Evolutionary conservation across 78 protist species (phyloP).

Genomic region (Paulinella micropora): DNA sequence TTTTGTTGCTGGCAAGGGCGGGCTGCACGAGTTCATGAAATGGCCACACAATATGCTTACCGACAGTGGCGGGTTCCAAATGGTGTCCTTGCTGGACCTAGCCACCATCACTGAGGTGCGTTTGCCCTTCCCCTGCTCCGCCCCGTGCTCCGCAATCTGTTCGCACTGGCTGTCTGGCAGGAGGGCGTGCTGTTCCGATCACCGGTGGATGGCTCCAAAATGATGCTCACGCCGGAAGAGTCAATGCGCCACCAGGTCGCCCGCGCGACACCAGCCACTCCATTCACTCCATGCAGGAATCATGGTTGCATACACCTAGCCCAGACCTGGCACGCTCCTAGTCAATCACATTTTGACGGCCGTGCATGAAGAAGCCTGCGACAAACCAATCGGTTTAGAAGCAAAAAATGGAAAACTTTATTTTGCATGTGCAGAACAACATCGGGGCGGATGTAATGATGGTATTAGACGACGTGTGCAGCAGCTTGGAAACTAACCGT

Average conservation of each 20-base stretch:
- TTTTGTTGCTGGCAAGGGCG: conserved; percentile 39
- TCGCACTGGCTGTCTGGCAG: too few species aligned
- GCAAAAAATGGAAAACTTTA: too few species aligned
- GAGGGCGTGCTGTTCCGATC: conserved; percentile 79
- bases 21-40: conserved; percentile 49
- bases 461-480: conserved; percentile 40
- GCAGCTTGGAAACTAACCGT: not conserved
- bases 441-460: conserved; percentile 93
- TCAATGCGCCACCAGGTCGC: too few species aligned
- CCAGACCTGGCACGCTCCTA: too few species aligned
- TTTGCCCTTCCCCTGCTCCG: too few species aligned
- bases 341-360: too few species aligned
- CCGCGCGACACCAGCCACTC: too few species aligned
- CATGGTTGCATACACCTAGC: too few species aligned
- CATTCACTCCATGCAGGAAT: too few species aligned
- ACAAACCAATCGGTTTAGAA: too few species aligned
- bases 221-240: conserved; percentile 84
- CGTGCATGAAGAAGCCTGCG: too few species aligned
- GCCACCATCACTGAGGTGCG: conserved; percentile 76
- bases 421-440: conserved; percentile 57
- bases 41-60: conserved; percentile 66
- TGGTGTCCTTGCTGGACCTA: conserved; percentile 77
- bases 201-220: conserved; percentile 67
- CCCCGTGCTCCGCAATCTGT: too few species aligned
- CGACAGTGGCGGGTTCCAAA: conserved; percentile 65